These are phyloP conservation scores for Lophiostoma macrostomum DNA, from an alignment of 495 filamentous ascomycete species.

Conservation along the genomic window DNA sequence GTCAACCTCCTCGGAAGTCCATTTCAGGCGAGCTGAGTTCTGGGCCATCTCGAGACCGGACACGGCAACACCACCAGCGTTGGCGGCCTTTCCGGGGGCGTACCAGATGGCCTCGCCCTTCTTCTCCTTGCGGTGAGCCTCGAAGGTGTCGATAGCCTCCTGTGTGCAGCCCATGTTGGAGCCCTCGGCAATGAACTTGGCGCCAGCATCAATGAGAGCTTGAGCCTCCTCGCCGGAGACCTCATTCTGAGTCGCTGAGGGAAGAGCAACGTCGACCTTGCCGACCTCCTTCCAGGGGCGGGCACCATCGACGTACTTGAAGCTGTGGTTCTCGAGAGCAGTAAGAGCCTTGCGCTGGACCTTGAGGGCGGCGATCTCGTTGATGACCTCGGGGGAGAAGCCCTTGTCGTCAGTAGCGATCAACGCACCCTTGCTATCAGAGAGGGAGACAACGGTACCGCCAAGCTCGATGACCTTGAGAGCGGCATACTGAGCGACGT, in stretches of 20 bases:
- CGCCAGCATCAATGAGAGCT: constrained; percentile 71
- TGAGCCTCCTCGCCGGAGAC: constrained; percentile 85
- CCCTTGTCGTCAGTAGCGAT: constrained; percentile 61
- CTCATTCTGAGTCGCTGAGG: constrained; percentile 96
- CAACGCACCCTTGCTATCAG: constrained; percentile 84
- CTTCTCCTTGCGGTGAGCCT: constrained; percentile 71
- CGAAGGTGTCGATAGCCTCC: constrained; percentile 91
- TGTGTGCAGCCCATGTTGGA: constrained; percentile 99
- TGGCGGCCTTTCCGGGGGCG: constrained; percentile 92
- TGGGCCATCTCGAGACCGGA: constrained; percentile 99
- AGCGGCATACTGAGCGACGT: constrained; percentile 97
- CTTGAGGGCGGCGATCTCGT: constrained; percentile 77
- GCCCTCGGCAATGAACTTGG: constrained; percentile 89
- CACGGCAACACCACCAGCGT: constrained; percentile 95
- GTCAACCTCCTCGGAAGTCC: constrained; percentile 90
- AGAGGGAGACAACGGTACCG: constrained; percentile 87
- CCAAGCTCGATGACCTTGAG: constrained; percentile 97
- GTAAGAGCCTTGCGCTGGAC: constrained; percentile 79
- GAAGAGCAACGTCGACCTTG: constrained; percentile 86
- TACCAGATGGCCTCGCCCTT: constrained; percentile 84
- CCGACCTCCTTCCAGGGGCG: constrained; percentile 89
- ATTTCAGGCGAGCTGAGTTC: constrained; percentile 81
- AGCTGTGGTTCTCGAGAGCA: constrained; percentile 60
- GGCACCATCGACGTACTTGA: constrained; percentile 84
- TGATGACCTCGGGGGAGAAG: constrained; percentile 76